phyloP scores from a whole-genome alignment of 2,329 filamentous ascomycete genomes.

The Paraphoma sp. region DNA sequence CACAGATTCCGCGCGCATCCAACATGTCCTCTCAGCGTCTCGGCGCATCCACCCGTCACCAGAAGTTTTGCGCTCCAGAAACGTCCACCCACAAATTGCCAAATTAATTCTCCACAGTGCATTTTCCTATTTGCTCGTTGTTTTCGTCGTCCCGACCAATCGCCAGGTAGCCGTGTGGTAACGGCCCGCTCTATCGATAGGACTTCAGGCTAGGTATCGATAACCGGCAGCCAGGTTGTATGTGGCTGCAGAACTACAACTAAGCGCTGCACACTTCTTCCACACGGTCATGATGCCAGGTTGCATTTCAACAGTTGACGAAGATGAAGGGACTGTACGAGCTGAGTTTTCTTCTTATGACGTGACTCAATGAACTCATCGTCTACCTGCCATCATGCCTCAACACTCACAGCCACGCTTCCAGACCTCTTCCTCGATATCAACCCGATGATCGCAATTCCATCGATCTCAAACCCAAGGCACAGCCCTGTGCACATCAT shows the following conservation, averaged over 20 bases:
- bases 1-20: no score
- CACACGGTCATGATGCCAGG: constrained; percentile 1
- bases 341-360: no score
- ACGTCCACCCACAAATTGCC: neutral
- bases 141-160: neutral
- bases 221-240: constrained; percentile 2
- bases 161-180: neutral
- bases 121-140: neutral
- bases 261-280: constrained; percentile 19
- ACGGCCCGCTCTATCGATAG: constrained; percentile 10
- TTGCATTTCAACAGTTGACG: constrained; percentile 10
- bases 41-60: neutral
- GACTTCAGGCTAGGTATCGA: constrained; percentile 15
- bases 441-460: no score
- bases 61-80: neutral
- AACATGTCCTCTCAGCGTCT: neutral
- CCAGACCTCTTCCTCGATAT: no score
- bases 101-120: neutral
- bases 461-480: no score
- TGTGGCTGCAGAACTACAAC: no score
- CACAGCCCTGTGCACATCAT: no score
- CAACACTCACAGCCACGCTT: no score
- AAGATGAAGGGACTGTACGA: no score
- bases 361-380: no score
- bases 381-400: no score